Evolutionary conservation across 805 yeast species (phyloP).

Genomic region (Lipomyces japonicus): DNA sequence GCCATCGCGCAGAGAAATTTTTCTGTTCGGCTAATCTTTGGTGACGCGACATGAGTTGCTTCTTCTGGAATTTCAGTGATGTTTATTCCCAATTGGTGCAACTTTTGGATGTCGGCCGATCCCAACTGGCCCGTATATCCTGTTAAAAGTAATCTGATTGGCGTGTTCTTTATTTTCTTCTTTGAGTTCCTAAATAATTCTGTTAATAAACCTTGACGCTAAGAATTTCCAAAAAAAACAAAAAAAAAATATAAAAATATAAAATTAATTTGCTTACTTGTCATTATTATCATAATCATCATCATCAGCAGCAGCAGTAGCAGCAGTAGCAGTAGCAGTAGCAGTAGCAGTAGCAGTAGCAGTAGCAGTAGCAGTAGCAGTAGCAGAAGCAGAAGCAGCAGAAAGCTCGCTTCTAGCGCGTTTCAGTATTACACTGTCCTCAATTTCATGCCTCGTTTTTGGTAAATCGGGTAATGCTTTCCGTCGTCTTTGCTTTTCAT

Average conservation of each 20-base stretch:
- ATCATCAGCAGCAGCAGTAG: too few relatives aligned
- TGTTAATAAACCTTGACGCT: slow-evolving; percentile 32
- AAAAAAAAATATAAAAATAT: neutral
- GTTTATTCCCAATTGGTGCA: slow-evolving; percentile 56
- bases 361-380: neutral
- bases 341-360: too few relatives aligned
- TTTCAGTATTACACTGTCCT: neutral
- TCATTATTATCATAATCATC: neutral
- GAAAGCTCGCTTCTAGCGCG: neutral
- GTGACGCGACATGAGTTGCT: slow-evolving; percentile 59
- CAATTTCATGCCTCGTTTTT: neutral
- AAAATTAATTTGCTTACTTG: neutral
- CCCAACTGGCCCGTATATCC: slow-evolving; percentile 23
- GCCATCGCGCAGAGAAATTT: slow-evolving; percentile 75
- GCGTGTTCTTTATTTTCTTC: slow-evolving; percentile 14
- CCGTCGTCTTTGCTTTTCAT: slow-evolving; percentile 52
- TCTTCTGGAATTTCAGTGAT: slow-evolving; percentile 42
- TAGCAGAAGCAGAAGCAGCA: neutral
- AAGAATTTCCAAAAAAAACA: slow-evolving; percentile 20
- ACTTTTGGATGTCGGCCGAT: slow-evolving; percentile 8
- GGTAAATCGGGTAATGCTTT: slow-evolving; percentile 35
- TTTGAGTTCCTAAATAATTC: too few relatives aligned
- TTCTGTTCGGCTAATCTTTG: slow-evolving; percentile 77
- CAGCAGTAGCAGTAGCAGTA: too few relatives aligned
- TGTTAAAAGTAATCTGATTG: slow-evolving; percentile 22